Percentiles rank a stretch among this genome's conserved stretches.
phyloP scores from a whole-genome alignment of 2,329 filamentous ascomycete genomes.

The Xylaria sp. region DNA sequence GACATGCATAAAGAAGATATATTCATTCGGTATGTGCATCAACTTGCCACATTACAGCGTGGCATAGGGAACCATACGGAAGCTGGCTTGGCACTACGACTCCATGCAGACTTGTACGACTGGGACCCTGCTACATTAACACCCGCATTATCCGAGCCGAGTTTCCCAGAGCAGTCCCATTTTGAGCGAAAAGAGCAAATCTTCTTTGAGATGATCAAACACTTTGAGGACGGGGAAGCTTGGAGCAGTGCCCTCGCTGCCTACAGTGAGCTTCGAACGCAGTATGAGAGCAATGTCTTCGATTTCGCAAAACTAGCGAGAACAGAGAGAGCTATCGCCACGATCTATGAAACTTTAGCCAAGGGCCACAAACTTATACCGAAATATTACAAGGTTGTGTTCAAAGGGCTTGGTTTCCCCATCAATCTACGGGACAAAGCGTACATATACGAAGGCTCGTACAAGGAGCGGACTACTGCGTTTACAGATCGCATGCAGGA shows the following conservation, averaged over 20 bases:
- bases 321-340: constrained; percentile 89
- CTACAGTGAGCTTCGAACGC: constrained; percentile 89
- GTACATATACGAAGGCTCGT: constrained; percentile 87
- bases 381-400: constrained; percentile 91
- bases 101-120: constrained; percentile 92
- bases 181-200: constrained; percentile 94
- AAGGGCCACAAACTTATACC: constrained; percentile 82
- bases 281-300: constrained; percentile 90
- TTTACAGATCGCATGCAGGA: constrained; percentile 95
- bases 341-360: constrained; percentile 87
- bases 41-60: constrained; percentile 82
- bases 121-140: constrained; percentile 82
- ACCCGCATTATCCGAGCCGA: constrained; percentile 74
- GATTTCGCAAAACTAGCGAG: constrained; percentile 93
- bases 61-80: constrained; percentile 83
- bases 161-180: constrained; percentile 83
- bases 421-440: constrained; percentile 84
- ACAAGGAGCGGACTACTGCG: constrained; percentile 78
- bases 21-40: constrained; percentile 94
- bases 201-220: constrained; percentile 94
- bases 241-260: constrained; percentile 90
- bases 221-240: constrained; percentile 93
- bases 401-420: constrained; percentile 90
- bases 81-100: constrained; percentile 85
- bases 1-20: constrained; percentile 98